phyloP scores from a whole-genome alignment of 139 green algal species.

The Micromonas commoda region DNA sequence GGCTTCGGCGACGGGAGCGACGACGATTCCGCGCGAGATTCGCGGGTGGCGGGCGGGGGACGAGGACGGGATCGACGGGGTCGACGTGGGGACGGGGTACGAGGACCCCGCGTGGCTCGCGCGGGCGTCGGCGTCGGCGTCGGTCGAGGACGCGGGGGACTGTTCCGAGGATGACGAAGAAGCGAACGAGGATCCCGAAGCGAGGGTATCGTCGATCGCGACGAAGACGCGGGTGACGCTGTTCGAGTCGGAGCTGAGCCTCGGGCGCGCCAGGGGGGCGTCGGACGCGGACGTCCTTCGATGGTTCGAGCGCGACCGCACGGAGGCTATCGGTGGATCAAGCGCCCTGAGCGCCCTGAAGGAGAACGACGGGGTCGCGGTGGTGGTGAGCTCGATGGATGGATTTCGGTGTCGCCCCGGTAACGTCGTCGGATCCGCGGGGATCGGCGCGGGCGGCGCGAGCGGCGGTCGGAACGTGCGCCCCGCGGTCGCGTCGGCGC shows the following conservation, averaged over 20 bases:
- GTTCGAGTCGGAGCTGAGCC: background rate
- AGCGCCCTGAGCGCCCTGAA: background rate
- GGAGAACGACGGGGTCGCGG: background rate
- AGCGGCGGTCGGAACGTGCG: background rate
- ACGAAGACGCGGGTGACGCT: background rate
- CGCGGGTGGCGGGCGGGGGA: background rate
- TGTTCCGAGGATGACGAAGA: background rate
- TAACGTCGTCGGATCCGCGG: background rate
- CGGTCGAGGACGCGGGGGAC: background rate
- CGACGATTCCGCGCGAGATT: background rate
- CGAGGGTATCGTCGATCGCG: background rate
- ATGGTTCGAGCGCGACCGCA: conserved; percentile 2
- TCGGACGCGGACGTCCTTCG: conserved; percentile 8
- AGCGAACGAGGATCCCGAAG: background rate
- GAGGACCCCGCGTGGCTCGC: background rate
- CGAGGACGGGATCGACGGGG: background rate
- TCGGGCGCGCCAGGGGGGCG: background rate
- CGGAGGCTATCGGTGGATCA: conserved; percentile 1
- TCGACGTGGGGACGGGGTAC: too few relatives aligned
- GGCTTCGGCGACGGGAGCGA: background rate
- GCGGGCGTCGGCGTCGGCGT: too few relatives aligned
- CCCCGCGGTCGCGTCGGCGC: background rate
- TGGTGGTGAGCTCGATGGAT: conserved; percentile 3
- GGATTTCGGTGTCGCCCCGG: background rate
- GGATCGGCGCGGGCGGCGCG: background rate